Percentiles rank a stretch among this genome's conserved stretches.
phyloP scores from a whole-genome alignment of 2,329 filamentous ascomycete species.

The Verticillium alfalfae region DNA sequence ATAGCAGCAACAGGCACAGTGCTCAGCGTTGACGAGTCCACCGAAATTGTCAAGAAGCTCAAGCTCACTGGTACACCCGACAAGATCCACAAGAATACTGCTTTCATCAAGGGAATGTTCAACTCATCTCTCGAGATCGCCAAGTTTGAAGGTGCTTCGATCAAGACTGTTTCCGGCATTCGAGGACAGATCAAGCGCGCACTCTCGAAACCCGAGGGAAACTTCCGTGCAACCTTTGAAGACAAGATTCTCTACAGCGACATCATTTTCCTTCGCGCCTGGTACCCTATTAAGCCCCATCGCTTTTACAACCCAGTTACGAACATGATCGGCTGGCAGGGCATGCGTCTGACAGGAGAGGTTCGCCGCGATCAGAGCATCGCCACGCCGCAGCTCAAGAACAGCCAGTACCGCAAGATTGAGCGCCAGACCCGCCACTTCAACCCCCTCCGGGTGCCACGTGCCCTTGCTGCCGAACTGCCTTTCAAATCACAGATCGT shows the following conservation, averaged over 20 bases:
- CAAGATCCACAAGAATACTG: constrained; percentile 99
- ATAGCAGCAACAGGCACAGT: constrained; percentile 93
- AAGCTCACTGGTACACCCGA: constrained; percentile 90
- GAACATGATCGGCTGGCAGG: constrained; percentile 86
- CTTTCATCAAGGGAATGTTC: constrained; percentile 99
- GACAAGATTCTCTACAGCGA: constrained; percentile 97
- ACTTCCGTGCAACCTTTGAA: constrained; percentile 96
- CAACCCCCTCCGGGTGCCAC: constrained; percentile 72
- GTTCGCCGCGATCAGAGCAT: constrained; percentile 74
- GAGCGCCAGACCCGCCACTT: constrained; percentile 67
- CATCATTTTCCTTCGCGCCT: constrained; percentile 91
- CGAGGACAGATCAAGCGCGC: constrained; percentile 97
- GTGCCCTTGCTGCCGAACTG: constrained; percentile 73
- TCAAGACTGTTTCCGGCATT: constrained; percentile 93
- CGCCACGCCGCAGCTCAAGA: constrained; percentile 71
- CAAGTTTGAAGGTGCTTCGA: constrained; percentile 94
- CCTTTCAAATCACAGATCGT: constrained; percentile 92
- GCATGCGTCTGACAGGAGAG: constrained; percentile 91
- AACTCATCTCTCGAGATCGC: constrained; percentile 86
- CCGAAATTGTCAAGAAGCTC: constrained; percentile 98
- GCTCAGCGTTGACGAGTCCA: constrained; percentile 87
- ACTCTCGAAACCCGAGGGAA: constrained; percentile 85
- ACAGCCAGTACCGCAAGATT: constrained; percentile 75
- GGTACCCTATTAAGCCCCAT: constrained; percentile 93
- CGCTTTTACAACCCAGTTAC: constrained; percentile 96